phyloP scores from a whole-genome alignment of 2,329 filamentous ascomycete genomes.

The Arthrobotrys sinensis region DNA sequence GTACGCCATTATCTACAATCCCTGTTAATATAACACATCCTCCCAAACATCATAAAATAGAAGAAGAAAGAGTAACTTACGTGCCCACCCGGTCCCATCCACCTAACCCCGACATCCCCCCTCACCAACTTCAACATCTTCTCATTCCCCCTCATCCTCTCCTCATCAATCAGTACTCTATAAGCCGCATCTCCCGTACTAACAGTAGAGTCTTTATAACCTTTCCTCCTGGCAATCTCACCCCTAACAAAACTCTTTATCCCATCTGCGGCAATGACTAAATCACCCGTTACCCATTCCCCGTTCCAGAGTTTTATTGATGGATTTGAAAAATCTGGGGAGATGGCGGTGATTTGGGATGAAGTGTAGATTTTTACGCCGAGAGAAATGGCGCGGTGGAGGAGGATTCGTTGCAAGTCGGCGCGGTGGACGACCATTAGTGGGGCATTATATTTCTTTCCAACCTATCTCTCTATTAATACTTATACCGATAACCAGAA shows the following conservation, averaged over 20 bases:
- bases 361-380: constrained; percentile 66
- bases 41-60: neutral
- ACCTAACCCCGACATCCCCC: constrained; percentile 63
- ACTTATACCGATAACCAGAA: too few species aligned
- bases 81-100: constrained; percentile 61
- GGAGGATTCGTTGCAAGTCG: constrained; percentile 69
- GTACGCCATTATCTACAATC: constrained; percentile 54
- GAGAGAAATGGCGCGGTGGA: constrained; percentile 67
- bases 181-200: constrained; percentile 74
- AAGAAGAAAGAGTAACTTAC: constrained; percentile 22
- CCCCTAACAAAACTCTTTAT: constrained; percentile 69
- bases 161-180: constrained; percentile 71
- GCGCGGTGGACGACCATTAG: constrained; percentile 72
- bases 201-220: constrained; percentile 69
- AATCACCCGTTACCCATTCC: constrained; percentile 67
- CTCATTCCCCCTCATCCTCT: constrained; percentile 70
- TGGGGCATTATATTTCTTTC: constrained; percentile 66
- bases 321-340: constrained; percentile 32
- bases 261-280: constrained; percentile 71
- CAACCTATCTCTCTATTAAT: too few species aligned
- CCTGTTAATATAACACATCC: constrained; percentile 67
- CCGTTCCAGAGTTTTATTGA: constrained; percentile 62
- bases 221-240: constrained; percentile 68
- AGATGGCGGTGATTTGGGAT: constrained; percentile 39
- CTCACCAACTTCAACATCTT: constrained; percentile 72